These are phyloP conservation scores for Dalbergia oliveri DNA, from an alignment of 306 rosid species.

Conservation along the genomic window DNA sequence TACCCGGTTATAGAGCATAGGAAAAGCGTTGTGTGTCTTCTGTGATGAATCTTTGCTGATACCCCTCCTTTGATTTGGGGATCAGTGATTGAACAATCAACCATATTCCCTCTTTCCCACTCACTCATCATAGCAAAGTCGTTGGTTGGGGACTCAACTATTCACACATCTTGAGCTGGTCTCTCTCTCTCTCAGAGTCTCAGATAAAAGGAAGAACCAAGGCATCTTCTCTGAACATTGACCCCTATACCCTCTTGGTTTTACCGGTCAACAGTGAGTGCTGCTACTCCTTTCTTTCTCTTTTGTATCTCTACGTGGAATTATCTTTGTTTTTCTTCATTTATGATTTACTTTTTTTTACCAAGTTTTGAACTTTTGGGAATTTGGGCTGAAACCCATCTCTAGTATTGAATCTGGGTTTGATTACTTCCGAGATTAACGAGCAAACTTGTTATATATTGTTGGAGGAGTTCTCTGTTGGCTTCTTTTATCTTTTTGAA, in stretches of 20 bases:
- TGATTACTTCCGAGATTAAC: constrained; percentile 8
- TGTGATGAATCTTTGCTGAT: no score
- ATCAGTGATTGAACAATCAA: no score
- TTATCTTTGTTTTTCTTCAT: constrained; percentile 9
- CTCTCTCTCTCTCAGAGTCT: not conserved
- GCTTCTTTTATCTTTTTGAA: constrained; percentile 25
- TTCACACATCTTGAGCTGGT: not conserved
- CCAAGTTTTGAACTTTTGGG: constrained; percentile 45
- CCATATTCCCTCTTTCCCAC: no score
- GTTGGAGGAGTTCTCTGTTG: constrained; percentile 33
- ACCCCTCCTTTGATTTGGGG: no score
- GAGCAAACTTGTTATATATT: constrained; percentile 9
- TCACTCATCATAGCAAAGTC: no score
- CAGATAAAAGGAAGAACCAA: constrained; percentile 44
- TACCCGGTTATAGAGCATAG: no score
- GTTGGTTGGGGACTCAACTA: not conserved
- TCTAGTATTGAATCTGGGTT: constrained; percentile 57
- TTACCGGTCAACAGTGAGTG: constrained; percentile 46
- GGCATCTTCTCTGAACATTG: constrained; percentile 48
- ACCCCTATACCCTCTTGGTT: constrained; percentile 21
- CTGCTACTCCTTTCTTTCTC: constrained; percentile 43
- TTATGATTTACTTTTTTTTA: constrained; percentile 12
- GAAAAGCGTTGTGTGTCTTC: no score
- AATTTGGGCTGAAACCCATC: constrained; percentile 42
- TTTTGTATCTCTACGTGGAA: not conserved